A percentile compares a stretch with the other conserved stretches of the same genome.
These are phyloP conservation scores for Pyrrhoderma lamaoense DNA, from an alignment of 1,284 basidiomycete genomes.

Conservation along the genomic window DNA sequence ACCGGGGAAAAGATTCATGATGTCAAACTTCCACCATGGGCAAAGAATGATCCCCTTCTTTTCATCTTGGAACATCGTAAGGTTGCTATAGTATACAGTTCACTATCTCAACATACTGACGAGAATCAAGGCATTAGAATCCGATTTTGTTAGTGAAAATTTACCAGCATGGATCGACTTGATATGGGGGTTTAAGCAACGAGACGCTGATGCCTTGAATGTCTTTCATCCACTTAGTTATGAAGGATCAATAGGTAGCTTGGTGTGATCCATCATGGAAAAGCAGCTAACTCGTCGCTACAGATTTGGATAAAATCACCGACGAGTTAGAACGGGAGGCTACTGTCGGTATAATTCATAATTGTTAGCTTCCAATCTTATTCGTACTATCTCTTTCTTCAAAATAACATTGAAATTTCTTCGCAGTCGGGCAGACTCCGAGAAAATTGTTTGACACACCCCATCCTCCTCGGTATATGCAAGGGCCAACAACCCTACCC, in stretches of 20 bases:
- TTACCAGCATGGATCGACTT: conserved; percentile 92
- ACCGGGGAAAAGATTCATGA: conserved; percentile 81
- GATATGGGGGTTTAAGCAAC: conserved; percentile 83
- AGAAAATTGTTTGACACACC: conserved; percentile 79
- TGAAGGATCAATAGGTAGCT: conserved; percentile 78
- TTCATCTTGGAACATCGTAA: conserved; percentile 81
- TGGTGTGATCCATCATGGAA: not conserved
- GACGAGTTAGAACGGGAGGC: conserved; percentile 87
- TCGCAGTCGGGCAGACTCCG: conserved; percentile 81
- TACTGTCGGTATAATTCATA: conserved; percentile 92
- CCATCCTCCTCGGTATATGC: conserved; percentile 71
- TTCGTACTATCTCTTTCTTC: conserved; percentile 16
- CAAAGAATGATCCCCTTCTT: conserved; percentile 74
- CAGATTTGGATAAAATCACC: conserved; percentile 79
- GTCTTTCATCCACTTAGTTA: conserved; percentile 94
- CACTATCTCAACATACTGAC: not conserved
- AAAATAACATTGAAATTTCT: conserved; percentile 11
- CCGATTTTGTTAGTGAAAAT: conserved; percentile 80
- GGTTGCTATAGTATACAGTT: conserved; percentile 31
- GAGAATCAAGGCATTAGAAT: conserved; percentile 74
- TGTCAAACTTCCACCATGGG: conserved; percentile 90
- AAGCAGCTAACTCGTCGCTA: not conserved
- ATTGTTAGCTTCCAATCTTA: conserved; percentile 47
- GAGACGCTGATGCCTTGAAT: conserved; percentile 73
- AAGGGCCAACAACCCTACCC: conserved; percentile 64